Percentiles rank a stretch among this genome's conserved stretches.
Conservation (phyloP, 2,329 filamentous ascomycete species). For the Lasiodiplodia citricola region DNA sequence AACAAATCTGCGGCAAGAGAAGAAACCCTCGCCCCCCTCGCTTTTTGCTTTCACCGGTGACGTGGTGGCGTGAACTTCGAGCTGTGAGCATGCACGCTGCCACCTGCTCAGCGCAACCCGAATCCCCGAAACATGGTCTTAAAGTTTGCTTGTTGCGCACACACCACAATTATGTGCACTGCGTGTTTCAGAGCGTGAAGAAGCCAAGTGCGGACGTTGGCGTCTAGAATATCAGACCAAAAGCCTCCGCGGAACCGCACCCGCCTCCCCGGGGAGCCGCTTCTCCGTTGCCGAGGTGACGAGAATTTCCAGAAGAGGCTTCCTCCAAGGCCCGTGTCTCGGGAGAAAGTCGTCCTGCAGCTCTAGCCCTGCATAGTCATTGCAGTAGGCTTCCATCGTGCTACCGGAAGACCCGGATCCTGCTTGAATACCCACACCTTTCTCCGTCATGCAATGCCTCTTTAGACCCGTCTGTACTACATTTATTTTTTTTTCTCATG, state of each 20-base stretch:
- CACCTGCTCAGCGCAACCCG: background rate
- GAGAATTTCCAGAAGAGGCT: background rate
- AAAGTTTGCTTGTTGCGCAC: background rate
- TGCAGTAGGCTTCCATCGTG: background rate
- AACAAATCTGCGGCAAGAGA: background rate
- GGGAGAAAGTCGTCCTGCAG: background rate
- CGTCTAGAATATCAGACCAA: background rate
- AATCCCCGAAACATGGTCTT: background rate
- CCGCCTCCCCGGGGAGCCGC: background rate
- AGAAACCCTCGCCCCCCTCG: background rate
- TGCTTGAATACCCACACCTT: background rate
- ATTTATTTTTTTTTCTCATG: background rate
- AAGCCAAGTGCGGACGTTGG: background rate
- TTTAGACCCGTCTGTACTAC: background rate
- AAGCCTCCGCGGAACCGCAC: background rate
- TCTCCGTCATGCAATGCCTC: background rate
- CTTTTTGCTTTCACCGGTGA: background rate
- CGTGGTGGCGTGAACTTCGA: background rate
- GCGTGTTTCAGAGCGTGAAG: background rate
- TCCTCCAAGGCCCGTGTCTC: background rate
- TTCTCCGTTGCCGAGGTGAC: background rate
- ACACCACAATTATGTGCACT: background rate
- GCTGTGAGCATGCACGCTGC: background rate
- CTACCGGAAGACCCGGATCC: background rate
- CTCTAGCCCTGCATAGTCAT: background rate